Conservation (phyloP, 352 stramenopile genomes). For the Globisporangium heterothallicum region DNA sequence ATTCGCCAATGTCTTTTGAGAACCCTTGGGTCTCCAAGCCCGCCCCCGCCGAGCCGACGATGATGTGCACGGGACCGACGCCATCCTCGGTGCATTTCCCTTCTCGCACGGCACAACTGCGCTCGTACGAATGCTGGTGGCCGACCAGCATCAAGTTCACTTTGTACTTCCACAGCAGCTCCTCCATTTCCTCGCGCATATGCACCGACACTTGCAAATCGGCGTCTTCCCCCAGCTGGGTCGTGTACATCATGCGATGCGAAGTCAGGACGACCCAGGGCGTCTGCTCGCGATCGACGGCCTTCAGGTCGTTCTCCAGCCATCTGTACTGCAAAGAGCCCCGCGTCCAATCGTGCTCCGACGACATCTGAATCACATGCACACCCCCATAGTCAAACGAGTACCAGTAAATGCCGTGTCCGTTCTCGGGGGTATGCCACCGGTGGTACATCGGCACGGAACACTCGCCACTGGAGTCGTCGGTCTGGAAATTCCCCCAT, state of each 20-base stretch:
- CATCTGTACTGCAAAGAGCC: conserved; percentile 88
- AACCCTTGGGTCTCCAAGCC: conserved; percentile 63
- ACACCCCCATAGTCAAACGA: conserved; percentile 89
- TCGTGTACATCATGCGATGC: conserved; percentile 90
- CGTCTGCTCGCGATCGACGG: conserved; percentile 77
- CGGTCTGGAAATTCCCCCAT: conserved; percentile 59
- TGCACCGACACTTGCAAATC: conserved; percentile 67
- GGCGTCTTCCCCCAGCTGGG: conserved; percentile 55
- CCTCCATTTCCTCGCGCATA: conserved; percentile 88
- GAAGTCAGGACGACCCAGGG: conserved; percentile 91
- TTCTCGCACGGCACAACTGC: conserved; percentile 76
- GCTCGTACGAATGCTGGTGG: conserved; percentile 91
- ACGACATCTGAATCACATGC: conserved; percentile 89
- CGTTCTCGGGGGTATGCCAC: conserved; percentile 54
- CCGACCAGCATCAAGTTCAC: conserved; percentile 90
- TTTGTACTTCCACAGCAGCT: conserved; percentile 80
- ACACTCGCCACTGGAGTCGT: conserved; percentile 63
- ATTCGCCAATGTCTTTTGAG: conserved; percentile 60
- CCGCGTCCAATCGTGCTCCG: conserved; percentile 85
- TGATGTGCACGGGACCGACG: conserved; percentile 78
- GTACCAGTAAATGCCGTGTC: conserved; percentile 83
- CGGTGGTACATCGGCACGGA: conserved; percentile 74
- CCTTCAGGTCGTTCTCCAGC: conserved; percentile 79
- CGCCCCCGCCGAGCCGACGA: conserved; percentile 82
- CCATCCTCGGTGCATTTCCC: conserved; percentile 69